Evolutionary conservation across 441 rosid genomes (phyloP).

Genomic region (Populus hybrid): DNA sequence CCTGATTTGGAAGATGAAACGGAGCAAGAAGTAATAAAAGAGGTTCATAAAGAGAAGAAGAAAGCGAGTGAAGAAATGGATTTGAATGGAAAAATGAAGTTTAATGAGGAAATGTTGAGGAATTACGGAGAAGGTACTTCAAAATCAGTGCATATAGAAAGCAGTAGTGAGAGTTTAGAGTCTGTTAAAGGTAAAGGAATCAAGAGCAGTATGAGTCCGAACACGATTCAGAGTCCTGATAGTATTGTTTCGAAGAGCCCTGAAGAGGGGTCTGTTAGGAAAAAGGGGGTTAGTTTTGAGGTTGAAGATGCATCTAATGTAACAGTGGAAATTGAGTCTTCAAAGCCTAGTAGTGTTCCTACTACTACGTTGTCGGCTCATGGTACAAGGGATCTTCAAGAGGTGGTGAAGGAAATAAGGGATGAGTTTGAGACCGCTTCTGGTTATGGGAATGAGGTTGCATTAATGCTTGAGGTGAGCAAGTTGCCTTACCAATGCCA

Average conservation of each 20-base stretch:
- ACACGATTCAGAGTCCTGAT: slow-evolving; percentile 34
- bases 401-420: slow-evolving; percentile 83
- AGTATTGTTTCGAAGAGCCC: slow-evolving; percentile 42
- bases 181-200: slow-evolving; percentile 37
- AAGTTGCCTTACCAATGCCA: slow-evolving; percentile 84
- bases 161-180: slow-evolving; percentile 34
- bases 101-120: slow-evolving; percentile 12
- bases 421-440: slow-evolving; percentile 83
- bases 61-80: slow-evolving; percentile 25
- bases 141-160: slow-evolving; percentile 14
- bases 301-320: slow-evolving; percentile 46
- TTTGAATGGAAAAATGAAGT: slow-evolving; percentile 14
- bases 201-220: slow-evolving; percentile 35
- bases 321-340: slow-evolving; percentile 51
- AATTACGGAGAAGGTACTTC: slow-evolving; percentile 73
- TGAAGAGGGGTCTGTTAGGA: slow-evolving; percentile 46
- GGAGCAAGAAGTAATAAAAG: slow-evolving; percentile 50
- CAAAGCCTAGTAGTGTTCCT: slow-evolving; percentile 50
- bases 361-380: slow-evolving; percentile 57
- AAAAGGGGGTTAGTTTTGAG: slow-evolving; percentile 79
- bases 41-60: neutral
- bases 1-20: slow-evolving; percentile 94
- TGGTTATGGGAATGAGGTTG: slow-evolving; percentile 82
- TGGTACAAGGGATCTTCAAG: slow-evolving; percentile 77
- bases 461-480: slow-evolving; percentile 81